Evolutionary conservation across 2,329 filamentous ascomycete species (phyloP), one percentile per base, ranked within the genome.

Genomic region (Hypoxylon sp.): DNA sequence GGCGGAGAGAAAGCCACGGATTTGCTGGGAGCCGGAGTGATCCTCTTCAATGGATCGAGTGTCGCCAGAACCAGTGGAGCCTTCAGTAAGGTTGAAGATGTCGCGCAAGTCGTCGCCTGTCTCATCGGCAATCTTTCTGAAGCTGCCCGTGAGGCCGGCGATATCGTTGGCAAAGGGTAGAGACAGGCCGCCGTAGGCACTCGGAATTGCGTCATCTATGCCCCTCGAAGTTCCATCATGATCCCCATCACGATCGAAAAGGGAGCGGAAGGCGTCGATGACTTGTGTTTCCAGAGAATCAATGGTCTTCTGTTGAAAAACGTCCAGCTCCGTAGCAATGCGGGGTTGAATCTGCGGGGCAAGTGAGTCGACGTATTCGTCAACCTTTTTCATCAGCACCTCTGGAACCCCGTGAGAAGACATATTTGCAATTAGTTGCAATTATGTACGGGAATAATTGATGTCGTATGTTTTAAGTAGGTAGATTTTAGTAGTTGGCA

Each of bases 291-390:
- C 50, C 19, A 53, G 26, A 13, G 11, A 17, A 53, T 53, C 50
- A 19, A 53, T 53, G 17, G 50, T 53, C 50, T 53, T 53, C 17
- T 53, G 50, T 53, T 53, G 50, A 31, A 53, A 53, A 53, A 35
- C 17, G 11, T 53, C 50, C 17, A 53, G 50, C 9, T 53, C 50
- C 9, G 50, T 24, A 26, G 50, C 31, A 14, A 53, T 53, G 50
- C 50, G 50, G 50, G 50, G 50, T 53, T 53, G 50, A 24, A 53
- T 39, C 33, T 53, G 50, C n/a, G 50, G 50, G 29, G 50, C 33
- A 53, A 53, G 50, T 14, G 50, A 53, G 33, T 53, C 50, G 31
- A 53, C 50, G 50, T 53, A 53, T 37, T 53, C 50, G 17, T 53
- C 50, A 22, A 53, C 50, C 19, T 53, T 53, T 10, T 53, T 53